Evolutionary conservation across 768 basidiomycete species (phyloP).

Genomic region (Suillus clintonianus): DNA sequence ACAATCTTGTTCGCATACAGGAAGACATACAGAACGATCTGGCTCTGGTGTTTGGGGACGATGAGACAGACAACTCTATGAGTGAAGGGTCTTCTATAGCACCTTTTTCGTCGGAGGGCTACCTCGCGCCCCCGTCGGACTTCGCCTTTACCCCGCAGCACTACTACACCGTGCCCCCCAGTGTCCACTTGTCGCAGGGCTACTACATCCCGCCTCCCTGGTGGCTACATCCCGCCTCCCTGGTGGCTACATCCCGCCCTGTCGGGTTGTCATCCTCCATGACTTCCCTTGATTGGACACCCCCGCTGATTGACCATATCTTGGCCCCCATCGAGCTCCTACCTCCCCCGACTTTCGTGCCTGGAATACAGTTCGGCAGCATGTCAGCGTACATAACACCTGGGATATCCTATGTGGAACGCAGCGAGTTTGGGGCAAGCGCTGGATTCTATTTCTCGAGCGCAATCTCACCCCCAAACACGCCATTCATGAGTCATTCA

Average conservation of each 20-base stretch:
- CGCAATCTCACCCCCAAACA: neutral
- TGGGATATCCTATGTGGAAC: neutral
- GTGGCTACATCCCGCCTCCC: neutral
- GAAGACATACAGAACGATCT: conserved; percentile 28
- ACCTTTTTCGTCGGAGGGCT: neutral
- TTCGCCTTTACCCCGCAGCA: neutral
- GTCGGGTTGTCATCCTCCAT: neutral
- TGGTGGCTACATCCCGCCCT: neutral
- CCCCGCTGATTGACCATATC: neutral
- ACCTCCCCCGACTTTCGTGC: too few species aligned
- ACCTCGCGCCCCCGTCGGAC: neutral
- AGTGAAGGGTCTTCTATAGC: neutral
- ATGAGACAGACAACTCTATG: conserved; percentile 8
- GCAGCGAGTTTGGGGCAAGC: neutral
- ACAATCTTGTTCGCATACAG: conserved; percentile 10
- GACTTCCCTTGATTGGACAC: neutral
- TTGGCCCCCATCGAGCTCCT: too few species aligned
- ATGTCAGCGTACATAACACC: neutral
- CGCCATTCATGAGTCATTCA: neutral
- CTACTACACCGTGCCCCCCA: neutral
- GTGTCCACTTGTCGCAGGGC: too few species aligned
- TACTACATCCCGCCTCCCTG: too few species aligned
- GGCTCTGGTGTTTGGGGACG: conserved; percentile 16
- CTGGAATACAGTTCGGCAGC: neutral
- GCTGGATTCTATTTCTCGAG: neutral